Base-by-base conservation (phyloP, 257 asterid genomes). In the Catharanthus roseus region DNA sequence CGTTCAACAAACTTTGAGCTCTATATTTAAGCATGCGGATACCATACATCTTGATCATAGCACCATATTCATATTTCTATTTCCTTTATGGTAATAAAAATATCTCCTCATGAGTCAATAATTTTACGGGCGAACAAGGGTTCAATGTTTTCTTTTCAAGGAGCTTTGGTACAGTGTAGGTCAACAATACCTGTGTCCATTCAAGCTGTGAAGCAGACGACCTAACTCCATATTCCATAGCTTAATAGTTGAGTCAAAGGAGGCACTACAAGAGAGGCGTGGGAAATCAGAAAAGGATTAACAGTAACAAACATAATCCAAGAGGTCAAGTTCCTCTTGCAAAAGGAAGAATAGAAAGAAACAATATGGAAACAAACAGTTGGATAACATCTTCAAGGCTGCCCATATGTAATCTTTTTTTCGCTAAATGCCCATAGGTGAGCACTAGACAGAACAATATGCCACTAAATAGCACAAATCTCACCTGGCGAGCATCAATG, bases 171-270 rank as follows among this genome's bases (percentile, higher is more conserved):
- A n/a, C 38, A 34, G 1, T 23, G 0, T 23, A 44, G 33, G 24
- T 24, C 23, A 67, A 38, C 78, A 91, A 67, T 80, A 91, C 97
- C 91, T 89, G 88, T 91, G 99, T 76, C 96, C 97, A 75, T 83
- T 79, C 80, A 95, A 82, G 89, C 87, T 91, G 83, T 86, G 88
- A 81, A 88, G 81, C 41, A 87, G 90, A 60, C 80, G 81, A 50
- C 97, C 97, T 4, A 47, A 69, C 5, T 91, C 96, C 28, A 85
- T 85, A 54, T 92, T 90, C 99, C 99, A 91, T 56, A 95, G 85
- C 90, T 91, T 91, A 81, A 91, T 88, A 42, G 98, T 88, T 65
- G 99, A 95, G 85, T 95, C 99, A 72, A 91, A 91, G 63, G 99
- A 95, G 69, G 99, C 99, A 71, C 99, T 95, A 83, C 71, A 69